Evolutionary conservation across 1,284 basidiomycete species (phyloP).

Genomic region (Porodaedalea pini): DNA sequence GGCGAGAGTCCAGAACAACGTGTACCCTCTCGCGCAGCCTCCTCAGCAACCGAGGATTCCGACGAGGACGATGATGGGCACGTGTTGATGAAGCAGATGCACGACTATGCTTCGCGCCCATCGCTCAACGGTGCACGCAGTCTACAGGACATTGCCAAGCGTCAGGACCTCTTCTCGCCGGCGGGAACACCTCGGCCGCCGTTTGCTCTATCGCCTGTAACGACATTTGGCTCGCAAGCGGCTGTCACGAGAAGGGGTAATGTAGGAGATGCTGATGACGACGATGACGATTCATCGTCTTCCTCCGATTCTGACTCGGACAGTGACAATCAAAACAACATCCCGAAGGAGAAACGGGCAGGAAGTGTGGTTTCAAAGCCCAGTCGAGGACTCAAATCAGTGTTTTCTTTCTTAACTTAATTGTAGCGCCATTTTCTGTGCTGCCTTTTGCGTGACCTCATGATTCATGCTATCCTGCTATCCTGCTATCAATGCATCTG

Average conservation of each 20-base stretch:
- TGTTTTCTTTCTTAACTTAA: neutral
- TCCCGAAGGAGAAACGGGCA: constrained; percentile 54
- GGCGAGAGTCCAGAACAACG: constrained; percentile 3
- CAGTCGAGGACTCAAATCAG: neutral
- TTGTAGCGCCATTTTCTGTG: neutral
- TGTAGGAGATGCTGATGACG: constrained; percentile 37
- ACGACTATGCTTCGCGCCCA: constrained; percentile 26
- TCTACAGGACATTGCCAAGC: constrained; percentile 51
- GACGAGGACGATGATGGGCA: constrained; percentile 35
- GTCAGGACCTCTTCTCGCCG: constrained; percentile 37
- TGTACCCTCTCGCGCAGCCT: neutral
- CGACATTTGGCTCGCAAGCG: constrained; percentile 34
- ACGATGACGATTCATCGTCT: constrained; percentile 33
- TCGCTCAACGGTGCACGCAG: constrained; percentile 38
- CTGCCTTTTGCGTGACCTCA: neutral
- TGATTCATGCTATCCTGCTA: neutral
- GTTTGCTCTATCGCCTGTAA: constrained; percentile 22
- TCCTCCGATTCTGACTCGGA: constrained; percentile 36
- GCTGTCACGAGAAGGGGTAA: constrained; percentile 27
- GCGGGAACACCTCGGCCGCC: constrained; percentile 27
- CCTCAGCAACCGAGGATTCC: constrained; percentile 21
- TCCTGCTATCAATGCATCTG: neutral
- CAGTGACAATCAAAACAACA: constrained; percentile 47
- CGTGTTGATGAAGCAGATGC: constrained; percentile 23
- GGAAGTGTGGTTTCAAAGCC: constrained; percentile 31